Conservation (phyloP, 2,329 filamentous ascomycete genomes). For the Diaporthe ilicicola region DNA sequence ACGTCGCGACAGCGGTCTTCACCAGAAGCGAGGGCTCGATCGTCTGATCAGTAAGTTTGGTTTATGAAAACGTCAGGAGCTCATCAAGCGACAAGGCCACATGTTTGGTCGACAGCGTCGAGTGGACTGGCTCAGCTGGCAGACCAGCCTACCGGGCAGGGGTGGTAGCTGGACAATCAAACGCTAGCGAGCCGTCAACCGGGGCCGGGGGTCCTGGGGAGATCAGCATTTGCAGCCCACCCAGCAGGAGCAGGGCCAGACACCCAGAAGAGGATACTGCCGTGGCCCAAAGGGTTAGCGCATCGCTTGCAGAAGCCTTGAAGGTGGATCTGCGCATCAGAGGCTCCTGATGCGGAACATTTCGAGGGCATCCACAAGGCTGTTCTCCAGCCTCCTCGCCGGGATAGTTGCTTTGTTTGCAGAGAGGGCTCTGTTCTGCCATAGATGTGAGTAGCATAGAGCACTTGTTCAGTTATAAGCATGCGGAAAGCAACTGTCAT, state of each 20-base stretch:
- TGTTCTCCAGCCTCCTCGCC: conserved; percentile 7
- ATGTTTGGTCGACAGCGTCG: conserved; percentile 26
- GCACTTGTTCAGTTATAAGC: background rate
- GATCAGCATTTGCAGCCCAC: conserved; percentile 15
- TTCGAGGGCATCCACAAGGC: conserved; percentile 15
- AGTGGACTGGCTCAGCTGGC: conserved; percentile 20
- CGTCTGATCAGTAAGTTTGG: conserved; percentile 21
- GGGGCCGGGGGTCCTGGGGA: conserved; percentile 8
- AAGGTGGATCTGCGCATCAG: background rate
- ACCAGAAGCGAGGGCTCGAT: background rate
- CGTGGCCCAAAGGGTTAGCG: background rate
- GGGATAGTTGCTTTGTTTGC: background rate
- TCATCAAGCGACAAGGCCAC: conserved; percentile 27
- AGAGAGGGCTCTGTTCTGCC: background rate
- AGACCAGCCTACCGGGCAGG: conserved; percentile 12
- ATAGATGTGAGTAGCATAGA: no score
- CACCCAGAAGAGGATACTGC: background rate
- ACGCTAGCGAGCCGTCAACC: conserved; percentile 23
- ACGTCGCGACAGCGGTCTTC: background rate
- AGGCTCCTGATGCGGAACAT: conserved; percentile 13
- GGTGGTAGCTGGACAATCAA: conserved; percentile 25
- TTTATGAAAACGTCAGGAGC: conserved; percentile 31
- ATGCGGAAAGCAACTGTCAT: background rate
- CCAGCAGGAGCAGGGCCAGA: background rate
- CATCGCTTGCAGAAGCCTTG: conserved; percentile 9